Percentiles rank a stretch among this genome's conserved stretches.
Evolutionary conservation across 2,329 filamentous ascomycete species (phyloP).

Genomic region (Colletotrichum godetiae): DNA sequence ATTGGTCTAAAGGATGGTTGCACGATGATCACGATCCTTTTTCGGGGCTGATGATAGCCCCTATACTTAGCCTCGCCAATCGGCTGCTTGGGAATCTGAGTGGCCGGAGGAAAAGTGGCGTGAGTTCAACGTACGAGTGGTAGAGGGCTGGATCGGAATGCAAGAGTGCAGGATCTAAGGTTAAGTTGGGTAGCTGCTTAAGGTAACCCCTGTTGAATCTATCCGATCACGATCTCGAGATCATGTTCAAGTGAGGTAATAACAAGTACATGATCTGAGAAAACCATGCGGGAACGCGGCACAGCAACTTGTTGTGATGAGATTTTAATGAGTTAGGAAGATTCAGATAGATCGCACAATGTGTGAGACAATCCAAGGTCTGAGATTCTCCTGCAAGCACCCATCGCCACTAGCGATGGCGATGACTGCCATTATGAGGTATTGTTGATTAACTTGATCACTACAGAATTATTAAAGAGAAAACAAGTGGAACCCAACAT

Average conservation of each 20-base stretch:
- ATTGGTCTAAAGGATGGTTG: neutral
- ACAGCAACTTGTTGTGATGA: neutral
- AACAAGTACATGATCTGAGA: neutral
- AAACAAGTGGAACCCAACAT: neutral
- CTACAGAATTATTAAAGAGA: neutral
- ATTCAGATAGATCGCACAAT: neutral
- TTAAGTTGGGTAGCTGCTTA: neutral
- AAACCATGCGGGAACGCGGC: neutral
- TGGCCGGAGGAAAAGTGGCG: neutral
- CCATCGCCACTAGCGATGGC: neutral
- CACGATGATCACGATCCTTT: slow-evolving; percentile 4
- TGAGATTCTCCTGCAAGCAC: neutral
- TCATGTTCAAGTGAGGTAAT: neutral
- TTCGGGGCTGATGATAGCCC: neutral
- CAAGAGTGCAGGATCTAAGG: slow-evolving; percentile 31
- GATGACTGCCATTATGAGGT: neutral
- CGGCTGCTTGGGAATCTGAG: neutral
- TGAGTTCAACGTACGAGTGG: neutral
- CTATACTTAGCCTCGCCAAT: neutral
- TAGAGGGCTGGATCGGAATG: slow-evolving; percentile 30
- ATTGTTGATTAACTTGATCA: neutral
- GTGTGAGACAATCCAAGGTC: neutral
- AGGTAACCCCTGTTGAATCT: neutral
- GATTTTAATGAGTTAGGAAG: neutral
- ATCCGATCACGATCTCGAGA: neutral